Evolutionary conservation across 306 rosid genomes (phyloP).

Genomic region (Biancaea sappan): DNA sequence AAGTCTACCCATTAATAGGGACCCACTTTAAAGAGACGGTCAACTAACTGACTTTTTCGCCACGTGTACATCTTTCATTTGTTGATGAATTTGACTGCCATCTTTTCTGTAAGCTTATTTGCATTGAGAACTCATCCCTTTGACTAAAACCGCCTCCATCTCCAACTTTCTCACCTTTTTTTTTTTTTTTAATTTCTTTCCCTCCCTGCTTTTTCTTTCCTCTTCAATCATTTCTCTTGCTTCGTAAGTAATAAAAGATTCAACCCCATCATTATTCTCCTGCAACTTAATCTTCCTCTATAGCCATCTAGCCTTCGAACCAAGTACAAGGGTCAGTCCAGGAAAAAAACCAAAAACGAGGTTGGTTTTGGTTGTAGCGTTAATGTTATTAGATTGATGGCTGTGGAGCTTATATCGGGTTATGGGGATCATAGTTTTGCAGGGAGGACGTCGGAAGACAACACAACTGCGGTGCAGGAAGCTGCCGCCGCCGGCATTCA

Average conservation of each 20-base stretch:
- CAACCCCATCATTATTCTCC: constrained; percentile 23
- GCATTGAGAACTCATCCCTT: constrained; percentile 34
- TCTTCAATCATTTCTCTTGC: constrained; percentile 25
- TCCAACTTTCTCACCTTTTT: not conserved
- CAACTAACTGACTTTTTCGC: constrained; percentile 18
- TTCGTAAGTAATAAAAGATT: constrained; percentile 22
- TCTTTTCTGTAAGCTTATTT: not conserved
- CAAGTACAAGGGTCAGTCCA: not conserved
- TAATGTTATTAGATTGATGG: constrained; percentile 37
- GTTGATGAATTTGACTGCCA: constrained; percentile 45
- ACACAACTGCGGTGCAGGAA: constrained; percentile 50
- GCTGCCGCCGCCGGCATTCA: constrained; percentile 77
- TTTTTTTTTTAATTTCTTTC: not conserved
- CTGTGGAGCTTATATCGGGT: constrained; percentile 49
- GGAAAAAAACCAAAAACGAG: not conserved
- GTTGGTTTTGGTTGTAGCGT: not conserved
- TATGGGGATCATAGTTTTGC: constrained; percentile 35
- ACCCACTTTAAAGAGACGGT: constrained; percentile 31
- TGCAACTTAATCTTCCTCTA: not conserved
- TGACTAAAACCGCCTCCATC: constrained; percentile 39
- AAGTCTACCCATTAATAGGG: constrained; percentile 25
- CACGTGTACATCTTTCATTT: constrained; percentile 41
- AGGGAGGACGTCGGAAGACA: constrained; percentile 21
- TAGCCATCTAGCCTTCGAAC: not conserved
- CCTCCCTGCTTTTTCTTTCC: not conserved